phyloP scores from a whole-genome alignment of 2,329 filamentous ascomycete genomes.

The Nemania abortiva region DNA sequence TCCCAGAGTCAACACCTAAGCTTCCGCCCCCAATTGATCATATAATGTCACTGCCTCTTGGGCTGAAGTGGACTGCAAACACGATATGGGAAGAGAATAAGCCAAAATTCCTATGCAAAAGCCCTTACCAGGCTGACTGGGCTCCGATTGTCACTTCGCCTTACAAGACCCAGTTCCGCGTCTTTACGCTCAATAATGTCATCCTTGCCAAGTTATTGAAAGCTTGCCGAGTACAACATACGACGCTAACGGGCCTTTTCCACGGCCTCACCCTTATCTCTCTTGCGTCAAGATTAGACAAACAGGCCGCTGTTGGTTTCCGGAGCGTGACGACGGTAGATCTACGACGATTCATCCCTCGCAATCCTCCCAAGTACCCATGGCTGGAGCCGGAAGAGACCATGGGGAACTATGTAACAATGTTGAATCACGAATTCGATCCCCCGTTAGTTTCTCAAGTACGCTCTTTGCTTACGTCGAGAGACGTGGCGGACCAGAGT shows the following conservation, averaged over 20 bases:
- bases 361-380: neutral
- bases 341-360: constrained; percentile 39
- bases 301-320: constrained; percentile 36
- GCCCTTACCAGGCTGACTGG: constrained; percentile 21
- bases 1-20: too few relatives aligned
- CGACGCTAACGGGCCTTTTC: constrained; percentile 43
- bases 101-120: neutral
- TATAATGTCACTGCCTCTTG: constrained; percentile 24
- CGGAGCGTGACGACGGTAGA: constrained; percentile 35
- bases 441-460: constrained; percentile 36
- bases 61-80: constrained; percentile 28
- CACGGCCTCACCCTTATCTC: constrained; percentile 32
- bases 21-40: neutral
- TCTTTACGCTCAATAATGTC: constrained; percentile 29
- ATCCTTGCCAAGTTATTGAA: neutral
- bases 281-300: neutral
- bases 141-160: constrained; percentile 29
- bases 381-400: constrained; percentile 33
- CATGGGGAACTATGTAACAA: constrained; percentile 43
- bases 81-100: neutral
- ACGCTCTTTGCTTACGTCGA: neutral
- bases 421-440: constrained; percentile 38
- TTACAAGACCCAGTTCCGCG: constrained; percentile 36
- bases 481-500: neutral
- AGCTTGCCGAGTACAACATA: constrained; percentile 36